These are phyloP conservation scores for Lycium barbarum DNA, from an alignment of 257 asterid genomes.

Conservation along the genomic window DNA sequence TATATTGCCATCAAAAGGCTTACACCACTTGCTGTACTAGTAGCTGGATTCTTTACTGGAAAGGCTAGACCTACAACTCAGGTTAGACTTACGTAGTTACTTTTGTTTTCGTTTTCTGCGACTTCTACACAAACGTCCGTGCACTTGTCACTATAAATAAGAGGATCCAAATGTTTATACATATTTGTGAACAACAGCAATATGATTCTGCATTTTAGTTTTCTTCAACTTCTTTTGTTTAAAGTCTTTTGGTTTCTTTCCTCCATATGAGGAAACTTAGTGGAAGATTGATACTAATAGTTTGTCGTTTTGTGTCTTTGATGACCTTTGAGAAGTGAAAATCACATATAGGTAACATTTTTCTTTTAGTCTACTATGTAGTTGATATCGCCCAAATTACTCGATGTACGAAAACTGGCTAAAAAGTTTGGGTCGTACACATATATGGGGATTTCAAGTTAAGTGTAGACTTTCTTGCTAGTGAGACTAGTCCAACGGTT, in stretches of 20 bases:
- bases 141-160: conserved; percentile 8
- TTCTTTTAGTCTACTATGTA: neutral
- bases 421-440: neutral
- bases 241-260: neutral
- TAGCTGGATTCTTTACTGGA: conserved; percentile 87
- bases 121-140: neutral
- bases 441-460: neutral
- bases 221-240: conserved; percentile 16
- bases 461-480: neutral
- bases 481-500: neutral
- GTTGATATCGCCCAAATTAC: neutral
- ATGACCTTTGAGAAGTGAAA: conserved; percentile 14
- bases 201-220: conserved; percentile 14
- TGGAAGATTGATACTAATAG: neutral
- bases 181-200: neutral
- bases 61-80: conserved; percentile 88
- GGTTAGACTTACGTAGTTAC: conserved; percentile 48
- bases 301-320: neutral
- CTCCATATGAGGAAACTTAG: neutral
- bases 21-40: conserved; percentile 95
- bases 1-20: conserved; percentile 98
- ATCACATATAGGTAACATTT: neutral
- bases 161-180: neutral
- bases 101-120: neutral
- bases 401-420: neutral